Conservation (phyloP, 2,329 filamentous ascomycete genomes). For the Blumeria hordei region DNA sequence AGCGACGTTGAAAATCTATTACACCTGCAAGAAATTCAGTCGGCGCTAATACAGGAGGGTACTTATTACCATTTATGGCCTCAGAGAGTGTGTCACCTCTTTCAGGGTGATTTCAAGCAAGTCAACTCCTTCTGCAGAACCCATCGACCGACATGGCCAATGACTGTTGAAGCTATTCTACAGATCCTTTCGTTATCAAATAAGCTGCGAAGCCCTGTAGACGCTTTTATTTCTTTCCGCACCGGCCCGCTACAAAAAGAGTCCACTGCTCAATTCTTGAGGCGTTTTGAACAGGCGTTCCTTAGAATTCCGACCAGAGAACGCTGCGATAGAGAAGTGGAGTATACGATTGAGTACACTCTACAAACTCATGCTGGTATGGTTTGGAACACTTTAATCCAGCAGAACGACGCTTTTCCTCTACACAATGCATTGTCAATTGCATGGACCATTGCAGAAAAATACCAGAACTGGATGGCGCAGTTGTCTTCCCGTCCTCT, state of each 20-base stretch:
- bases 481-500: not conserved
- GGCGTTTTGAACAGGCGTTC: constrained; percentile 1
- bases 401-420: not conserved
- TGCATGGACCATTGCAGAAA: not conserved
- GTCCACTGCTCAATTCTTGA: not conserved
- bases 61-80: not conserved
- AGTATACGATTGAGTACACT: not conserved
- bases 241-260: not conserved
- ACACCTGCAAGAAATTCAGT: not conserved
- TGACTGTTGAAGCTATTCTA: not conserved
- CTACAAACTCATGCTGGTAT: not conserved
- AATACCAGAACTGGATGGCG: not conserved
- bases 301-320: not conserved
- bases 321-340: not conserved
- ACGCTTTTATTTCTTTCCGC: not conserved
- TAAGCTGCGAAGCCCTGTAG: not conserved
- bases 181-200: not conserved
- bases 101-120: not conserved
- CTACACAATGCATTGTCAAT: not conserved
- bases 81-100: not conserved
- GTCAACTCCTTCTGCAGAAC: not conserved
- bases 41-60: not conserved
- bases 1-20: not conserved
- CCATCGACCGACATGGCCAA: not conserved
- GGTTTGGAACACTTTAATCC: not conserved